Conservation (phyloP, 148 eudicot species). For the Amaranthus cruentus region DNA sequence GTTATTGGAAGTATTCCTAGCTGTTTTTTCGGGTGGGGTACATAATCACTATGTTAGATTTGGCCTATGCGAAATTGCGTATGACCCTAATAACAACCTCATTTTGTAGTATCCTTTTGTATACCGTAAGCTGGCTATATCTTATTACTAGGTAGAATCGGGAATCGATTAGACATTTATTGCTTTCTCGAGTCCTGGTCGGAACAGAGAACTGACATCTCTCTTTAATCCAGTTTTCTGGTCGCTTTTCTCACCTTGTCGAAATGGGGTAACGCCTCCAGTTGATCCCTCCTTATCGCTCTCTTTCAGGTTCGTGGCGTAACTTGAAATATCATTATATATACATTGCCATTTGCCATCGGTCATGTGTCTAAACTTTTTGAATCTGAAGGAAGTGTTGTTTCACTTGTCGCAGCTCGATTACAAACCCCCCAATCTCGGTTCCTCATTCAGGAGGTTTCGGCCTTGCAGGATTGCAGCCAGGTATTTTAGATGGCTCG, state of each 20-base stretch:
- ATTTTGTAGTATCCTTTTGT: background rate
- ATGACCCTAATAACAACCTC: background rate
- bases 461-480: conserved; percentile 48
- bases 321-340: background rate
- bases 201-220: background rate
- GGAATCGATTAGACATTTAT: background rate
- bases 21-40: background rate
- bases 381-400: background rate
- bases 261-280: conserved; percentile 44
- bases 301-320: conserved; percentile 59
- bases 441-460: conserved; percentile 63
- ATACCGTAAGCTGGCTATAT: background rate
- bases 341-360: background rate
- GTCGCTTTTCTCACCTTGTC: conserved; percentile 69
- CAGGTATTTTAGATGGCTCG: conserved; percentile 53
- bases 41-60: background rate
- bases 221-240: conserved; percentile 58
- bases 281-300: conserved; percentile 66
- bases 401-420: conserved; percentile 37
- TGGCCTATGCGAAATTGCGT: background rate
- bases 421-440: conserved; percentile 40
- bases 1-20: background rate
- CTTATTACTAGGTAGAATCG: background rate
- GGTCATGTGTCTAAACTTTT: background rate
- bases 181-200: background rate